A percentile compares a stretch with the other conserved stretches of the same genome.
Conservation (phyloP, 2,329 filamentous ascomycete genomes). For the Mycosphaerella sp. region DNA sequence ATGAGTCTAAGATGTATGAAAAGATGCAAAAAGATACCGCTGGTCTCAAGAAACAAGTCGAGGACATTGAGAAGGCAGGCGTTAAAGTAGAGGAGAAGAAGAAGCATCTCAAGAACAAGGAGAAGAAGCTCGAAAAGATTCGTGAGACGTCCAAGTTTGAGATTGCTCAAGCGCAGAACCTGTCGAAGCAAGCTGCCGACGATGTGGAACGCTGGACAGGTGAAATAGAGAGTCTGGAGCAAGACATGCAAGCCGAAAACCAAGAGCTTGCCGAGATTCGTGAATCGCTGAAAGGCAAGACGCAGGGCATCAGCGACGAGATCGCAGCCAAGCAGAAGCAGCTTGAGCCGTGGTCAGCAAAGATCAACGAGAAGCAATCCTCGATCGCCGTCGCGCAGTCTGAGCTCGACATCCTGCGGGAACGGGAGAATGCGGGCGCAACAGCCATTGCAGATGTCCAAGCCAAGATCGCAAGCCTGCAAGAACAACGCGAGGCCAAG, state of each 20-base stretch:
- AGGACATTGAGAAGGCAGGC: slow-evolving; percentile 89
- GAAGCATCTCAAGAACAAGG: slow-evolving; percentile 85
- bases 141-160: slow-evolving; percentile 70
- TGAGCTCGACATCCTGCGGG: slow-evolving; percentile 82
- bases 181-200: slow-evolving; percentile 67
- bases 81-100: slow-evolving; percentile 98
- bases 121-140: slow-evolving; percentile 89
- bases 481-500: slow-evolving; percentile 66
- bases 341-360: slow-evolving; percentile 92
- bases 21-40: slow-evolving; percentile 75
- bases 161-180: slow-evolving; percentile 65
- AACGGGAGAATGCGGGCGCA: slow-evolving; percentile 81
- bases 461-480: slow-evolving; percentile 66
- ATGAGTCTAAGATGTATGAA: slow-evolving; percentile 76
- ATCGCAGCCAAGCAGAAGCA: slow-evolving; percentile 90
- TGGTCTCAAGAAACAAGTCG: slow-evolving; percentile 72
- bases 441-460: slow-evolving; percentile 78
- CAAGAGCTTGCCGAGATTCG: slow-evolving; percentile 75
- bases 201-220: slow-evolving; percentile 70
- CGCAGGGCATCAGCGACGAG: slow-evolving; percentile 85
- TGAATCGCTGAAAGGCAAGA: slow-evolving; percentile 88
- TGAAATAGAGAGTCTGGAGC: slow-evolving; percentile 72
- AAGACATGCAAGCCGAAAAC: slow-evolving; percentile 70
- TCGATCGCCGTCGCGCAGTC: slow-evolving; percentile 91
- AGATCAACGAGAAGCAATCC: slow-evolving; percentile 93